These are phyloP conservation scores for Geotrichum bryndzae DNA, from an alignment of 1,139 yeast species.

Conservation along the genomic window DNA sequence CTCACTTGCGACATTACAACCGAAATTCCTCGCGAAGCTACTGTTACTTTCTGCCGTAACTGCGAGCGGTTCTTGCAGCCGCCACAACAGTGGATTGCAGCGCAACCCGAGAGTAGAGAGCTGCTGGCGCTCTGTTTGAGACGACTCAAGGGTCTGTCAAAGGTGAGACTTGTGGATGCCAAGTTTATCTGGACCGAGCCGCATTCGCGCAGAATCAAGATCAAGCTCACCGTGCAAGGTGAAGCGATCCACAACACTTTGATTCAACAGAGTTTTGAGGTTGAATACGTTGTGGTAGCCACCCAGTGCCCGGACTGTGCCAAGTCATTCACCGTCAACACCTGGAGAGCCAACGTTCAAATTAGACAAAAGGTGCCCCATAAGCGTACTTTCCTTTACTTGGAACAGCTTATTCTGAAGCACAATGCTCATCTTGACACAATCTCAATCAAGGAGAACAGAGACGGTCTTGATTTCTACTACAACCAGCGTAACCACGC, in stretches of 20 bases:
- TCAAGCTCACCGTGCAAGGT: conserved; percentile 87
- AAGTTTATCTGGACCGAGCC: conserved; percentile 98
- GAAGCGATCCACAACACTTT: conserved; percentile 91
- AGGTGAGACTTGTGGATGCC: conserved; percentile 88
- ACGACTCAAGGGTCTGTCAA: conserved; percentile 79
- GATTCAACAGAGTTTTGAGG: conserved; percentile 91
- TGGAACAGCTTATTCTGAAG: conserved; percentile 88
- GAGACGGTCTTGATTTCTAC: conserved; percentile 92
- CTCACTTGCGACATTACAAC: conserved; percentile 89
- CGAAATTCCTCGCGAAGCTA: conserved; percentile 93
- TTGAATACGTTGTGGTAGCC: conserved; percentile 87
- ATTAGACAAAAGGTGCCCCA: conserved; percentile 96
- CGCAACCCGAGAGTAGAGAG: conserved; percentile 88
- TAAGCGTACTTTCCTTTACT: conserved; percentile 88
- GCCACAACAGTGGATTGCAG: conserved; percentile 88
- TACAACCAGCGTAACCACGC: conserved; percentile 89
- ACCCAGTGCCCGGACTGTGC: conserved; percentile 99
- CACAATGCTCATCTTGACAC: conserved; percentile 96
- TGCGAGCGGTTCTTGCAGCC: conserved; percentile 96
- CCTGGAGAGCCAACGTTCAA: conserved; percentile 97
- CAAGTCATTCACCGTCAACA: conserved; percentile 86
- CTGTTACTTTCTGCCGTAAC: conserved; percentile 88
- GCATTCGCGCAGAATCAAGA: conserved; percentile 88
- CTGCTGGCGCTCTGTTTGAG: conserved; percentile 83
- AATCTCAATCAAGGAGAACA: conserved; percentile 82